These are phyloP conservation scores for Emergomyces pasteurianus DNA, from an alignment of 2,329 filamentous ascomycete species.

Conservation along the genomic window DNA sequence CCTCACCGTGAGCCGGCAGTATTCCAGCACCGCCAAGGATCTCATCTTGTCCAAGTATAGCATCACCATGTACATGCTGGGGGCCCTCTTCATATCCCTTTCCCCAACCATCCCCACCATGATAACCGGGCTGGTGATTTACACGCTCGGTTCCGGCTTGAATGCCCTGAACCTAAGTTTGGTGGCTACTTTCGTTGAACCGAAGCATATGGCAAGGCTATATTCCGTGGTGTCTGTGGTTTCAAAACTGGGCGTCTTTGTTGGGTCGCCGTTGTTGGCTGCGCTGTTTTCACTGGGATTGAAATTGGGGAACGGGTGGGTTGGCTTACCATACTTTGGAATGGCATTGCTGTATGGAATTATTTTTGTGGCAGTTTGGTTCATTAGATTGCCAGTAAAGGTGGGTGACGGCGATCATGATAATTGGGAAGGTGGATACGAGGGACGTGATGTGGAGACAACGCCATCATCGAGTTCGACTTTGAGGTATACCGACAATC, in stretches of 20 bases:
- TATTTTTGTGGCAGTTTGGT: conserved; percentile 6
- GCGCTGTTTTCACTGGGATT: conserved; percentile 37
- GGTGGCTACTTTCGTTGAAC: conserved; percentile 37
- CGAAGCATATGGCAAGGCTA: conserved; percentile 37
- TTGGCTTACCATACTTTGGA: conserved; percentile 38
- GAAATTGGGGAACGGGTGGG: conserved; percentile 34
- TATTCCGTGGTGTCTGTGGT: conserved; percentile 40
- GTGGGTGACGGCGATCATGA: background rate
- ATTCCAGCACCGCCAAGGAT: conserved; percentile 32
- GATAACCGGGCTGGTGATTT: conserved; percentile 35
- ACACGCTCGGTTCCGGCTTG: conserved; percentile 39
- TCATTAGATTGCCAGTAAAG: conserved; percentile 4
- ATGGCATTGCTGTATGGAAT: conserved; percentile 22
- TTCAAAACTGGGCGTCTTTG: conserved; percentile 35
- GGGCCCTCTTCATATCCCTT: conserved; percentile 36
- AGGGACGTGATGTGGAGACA: background rate
- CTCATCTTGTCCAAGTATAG: conserved; percentile 36
- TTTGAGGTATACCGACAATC: background rate
- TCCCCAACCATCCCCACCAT: conserved; percentile 32
- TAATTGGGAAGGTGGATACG: background rate
- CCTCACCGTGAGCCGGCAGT: conserved; percentile 15
- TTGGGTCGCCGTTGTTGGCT: conserved; percentile 37
- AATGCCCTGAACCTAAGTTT: conserved; percentile 36
- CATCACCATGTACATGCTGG: conserved; percentile 32
- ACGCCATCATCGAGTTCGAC: background rate